Base-by-base conservation (phyloP, 176 grass and related monocot species). In the Triticum monococcum region DNA sequence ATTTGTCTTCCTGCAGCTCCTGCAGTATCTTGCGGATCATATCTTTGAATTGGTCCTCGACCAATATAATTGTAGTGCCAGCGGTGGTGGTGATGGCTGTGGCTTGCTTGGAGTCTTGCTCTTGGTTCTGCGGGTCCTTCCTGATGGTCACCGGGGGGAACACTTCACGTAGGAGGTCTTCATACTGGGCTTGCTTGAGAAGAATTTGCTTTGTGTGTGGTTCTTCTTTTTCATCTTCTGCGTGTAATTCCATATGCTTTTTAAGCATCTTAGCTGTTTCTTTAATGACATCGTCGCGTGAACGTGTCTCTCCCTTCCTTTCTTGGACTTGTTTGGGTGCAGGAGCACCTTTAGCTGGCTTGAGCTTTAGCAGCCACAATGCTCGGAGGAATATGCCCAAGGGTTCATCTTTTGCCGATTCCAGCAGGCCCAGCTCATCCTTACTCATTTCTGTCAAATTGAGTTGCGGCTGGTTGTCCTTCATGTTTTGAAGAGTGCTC, bases 391-490 rank as follows among this genome's bases (percentile, higher is more conserved):
- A 7, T 38, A 40, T 8, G 5, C 14, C 14, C 2, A 81, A 3
- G 61, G 13, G 65, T 4, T 79, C 9, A 79, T 66, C 26, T 17
- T 66, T 66, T 3, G 0, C 0, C 0, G 25, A 66, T 3, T 66
- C 12, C 26, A 61, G 5, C 76, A 9, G 2, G 28, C 4, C 26
- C 64, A 1, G 25, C 9, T 79, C 0, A 0, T 37, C 36, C 0
- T 7, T 8, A 37, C 1, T 37, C 36, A 37, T 37, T 37, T 37
- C 35, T 36, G 5, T 5, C 36, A 37, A 7, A 1, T 38, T 38
- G 36, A 38, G 36, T 1, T 38, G 37, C 37, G 0, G 8, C 37
- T 9, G 2, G 37, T 0, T 0, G 8, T 2, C 8, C 8, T 38
- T 38, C 37, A 9, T 38, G 0, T 38, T 2, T 38, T 38, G 0